phyloP scores from a whole-genome alignment of 305 asterid genomes.

The Fraxinus platypoda region DNA sequence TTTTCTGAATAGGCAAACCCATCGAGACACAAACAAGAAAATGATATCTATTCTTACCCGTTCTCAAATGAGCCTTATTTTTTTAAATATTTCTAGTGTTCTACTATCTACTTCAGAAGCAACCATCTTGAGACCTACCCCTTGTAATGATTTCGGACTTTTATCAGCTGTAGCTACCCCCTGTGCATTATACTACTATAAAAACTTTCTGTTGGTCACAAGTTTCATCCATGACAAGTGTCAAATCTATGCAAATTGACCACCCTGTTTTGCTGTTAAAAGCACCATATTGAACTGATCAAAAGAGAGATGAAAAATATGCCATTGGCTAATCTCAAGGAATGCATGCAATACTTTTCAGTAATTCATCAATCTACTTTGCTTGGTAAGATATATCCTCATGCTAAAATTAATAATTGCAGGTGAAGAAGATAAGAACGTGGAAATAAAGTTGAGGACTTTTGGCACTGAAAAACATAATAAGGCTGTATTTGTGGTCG shows the following conservation, averaged over 20 bases:
- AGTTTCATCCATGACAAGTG: background rate
- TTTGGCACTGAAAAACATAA: constrained; percentile 48
- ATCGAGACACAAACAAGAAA: background rate
- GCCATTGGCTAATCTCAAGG: background rate
- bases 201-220: background rate
- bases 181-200: background rate
- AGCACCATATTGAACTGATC: background rate
- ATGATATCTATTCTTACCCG: background rate
- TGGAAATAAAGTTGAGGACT: constrained; percentile 66
- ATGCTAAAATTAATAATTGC: constrained; percentile 26
- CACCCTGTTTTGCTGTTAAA: background rate
- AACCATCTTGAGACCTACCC: background rate
- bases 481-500: constrained; percentile 65
- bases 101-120: background rate
- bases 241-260: background rate
- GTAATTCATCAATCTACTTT: background rate
- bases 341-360: background rate
- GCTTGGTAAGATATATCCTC: background rate
- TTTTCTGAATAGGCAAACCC: background rate
- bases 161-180: background rate
- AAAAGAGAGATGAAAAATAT: background rate
- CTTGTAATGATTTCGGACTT: background rate
- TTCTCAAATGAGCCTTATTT: background rate
- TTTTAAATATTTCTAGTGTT: background rate
- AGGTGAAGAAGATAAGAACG: constrained; percentile 81